Evolutionary conservation across 1,284 basidiomycete genomes (phyloP).

Genomic region (Malassezia psittaci): DNA sequence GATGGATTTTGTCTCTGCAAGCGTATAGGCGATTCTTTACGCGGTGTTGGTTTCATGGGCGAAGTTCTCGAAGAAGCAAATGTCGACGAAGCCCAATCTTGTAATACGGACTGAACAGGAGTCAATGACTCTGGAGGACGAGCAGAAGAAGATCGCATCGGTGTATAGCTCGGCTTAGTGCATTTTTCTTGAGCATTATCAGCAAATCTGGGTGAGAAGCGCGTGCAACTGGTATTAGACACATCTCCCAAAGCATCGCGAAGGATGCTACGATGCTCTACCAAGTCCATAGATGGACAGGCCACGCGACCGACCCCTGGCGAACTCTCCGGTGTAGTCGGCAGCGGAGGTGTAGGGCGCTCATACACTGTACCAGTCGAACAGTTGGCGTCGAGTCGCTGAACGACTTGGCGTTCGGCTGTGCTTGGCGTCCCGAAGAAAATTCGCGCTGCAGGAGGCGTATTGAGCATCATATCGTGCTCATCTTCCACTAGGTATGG

Average conservation of each 20-base stretch:
- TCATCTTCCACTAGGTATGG: too few species aligned
- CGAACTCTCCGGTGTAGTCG: background rate
- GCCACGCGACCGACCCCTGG: constrained; percentile 11
- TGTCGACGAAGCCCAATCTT: constrained; percentile 11
- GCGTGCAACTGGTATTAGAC: background rate
- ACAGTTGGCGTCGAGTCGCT: background rate
- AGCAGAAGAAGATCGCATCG: background rate
- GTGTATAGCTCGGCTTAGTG: background rate
- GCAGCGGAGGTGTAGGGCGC: background rate
- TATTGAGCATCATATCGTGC: too few species aligned
- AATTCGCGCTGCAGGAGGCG: background rate
- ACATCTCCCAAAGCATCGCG: constrained; percentile 13
- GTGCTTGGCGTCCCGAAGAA: constrained; percentile 7
- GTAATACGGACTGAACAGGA: constrained; percentile 9
- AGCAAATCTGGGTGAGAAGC: background rate
- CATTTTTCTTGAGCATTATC: background rate
- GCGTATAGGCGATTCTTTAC: too few species aligned
- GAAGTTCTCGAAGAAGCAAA: background rate
- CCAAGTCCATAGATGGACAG: background rate
- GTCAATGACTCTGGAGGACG: background rate
- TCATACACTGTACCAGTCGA: background rate
- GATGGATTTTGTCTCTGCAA: too few species aligned
- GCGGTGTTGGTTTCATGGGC: too few species aligned
- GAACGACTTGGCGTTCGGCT: background rate
- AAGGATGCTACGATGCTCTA: background rate